These are phyloP conservation scores for Suillus alpinus DNA, from an alignment of 768 basidiomycete species.

Conservation along the genomic window DNA sequence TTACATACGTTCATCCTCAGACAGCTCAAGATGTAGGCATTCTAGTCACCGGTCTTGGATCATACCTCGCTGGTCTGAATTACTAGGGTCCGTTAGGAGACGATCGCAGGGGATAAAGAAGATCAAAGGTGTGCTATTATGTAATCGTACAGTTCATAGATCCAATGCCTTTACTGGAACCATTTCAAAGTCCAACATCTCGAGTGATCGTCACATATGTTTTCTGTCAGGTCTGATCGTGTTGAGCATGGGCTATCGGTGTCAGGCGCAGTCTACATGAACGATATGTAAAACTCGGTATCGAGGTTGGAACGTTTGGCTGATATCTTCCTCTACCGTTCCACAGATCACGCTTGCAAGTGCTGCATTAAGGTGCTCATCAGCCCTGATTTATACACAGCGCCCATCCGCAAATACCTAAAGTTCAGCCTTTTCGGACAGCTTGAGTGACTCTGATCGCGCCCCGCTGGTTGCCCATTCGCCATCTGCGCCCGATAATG, in stretches of 20 bases:
- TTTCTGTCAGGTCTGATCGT: neutral
- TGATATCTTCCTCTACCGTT: neutral
- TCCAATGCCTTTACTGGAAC: neutral
- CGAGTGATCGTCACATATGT: neutral
- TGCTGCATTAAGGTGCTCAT: neutral
- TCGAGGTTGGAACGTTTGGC: neutral
- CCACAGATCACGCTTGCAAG: neutral
- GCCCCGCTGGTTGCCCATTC: too few species aligned
- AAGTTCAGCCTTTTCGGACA: neutral
- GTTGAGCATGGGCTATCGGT: neutral
- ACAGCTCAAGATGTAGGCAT: slow-evolving; percentile 66
- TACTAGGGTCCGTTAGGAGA: slow-evolving; percentile 40
- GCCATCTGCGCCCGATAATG: too few species aligned
- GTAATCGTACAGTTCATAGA: neutral
- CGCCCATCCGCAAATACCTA: neutral
- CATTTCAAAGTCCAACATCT: neutral
- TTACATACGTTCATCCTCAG: slow-evolving; percentile 63
- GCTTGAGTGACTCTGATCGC: too few species aligned
- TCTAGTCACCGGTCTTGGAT: slow-evolving; percentile 67
- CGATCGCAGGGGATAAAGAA: slow-evolving; percentile 5
- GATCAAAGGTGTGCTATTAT: slow-evolving; percentile 4
- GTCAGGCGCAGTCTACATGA: neutral
- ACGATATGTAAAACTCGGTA: too few species aligned
- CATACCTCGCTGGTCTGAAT: slow-evolving; percentile 64
- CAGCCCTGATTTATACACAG: too few species aligned